Conservation (phyloP, 2,329 filamentous ascomycete species). For the Orbilia blumenaviensis region DNA sequence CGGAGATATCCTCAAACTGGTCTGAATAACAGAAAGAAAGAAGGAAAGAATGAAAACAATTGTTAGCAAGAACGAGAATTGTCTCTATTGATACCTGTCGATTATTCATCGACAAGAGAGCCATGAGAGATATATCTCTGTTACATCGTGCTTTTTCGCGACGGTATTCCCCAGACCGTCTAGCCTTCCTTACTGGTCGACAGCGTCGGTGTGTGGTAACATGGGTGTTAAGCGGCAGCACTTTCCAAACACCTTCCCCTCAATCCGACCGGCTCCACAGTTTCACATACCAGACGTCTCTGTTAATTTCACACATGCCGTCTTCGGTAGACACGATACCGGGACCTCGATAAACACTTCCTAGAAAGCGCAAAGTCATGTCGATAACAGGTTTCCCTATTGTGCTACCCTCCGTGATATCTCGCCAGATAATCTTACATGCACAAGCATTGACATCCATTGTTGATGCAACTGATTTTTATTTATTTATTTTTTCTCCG, state of each 20-base stretch:
- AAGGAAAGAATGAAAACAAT: background rate
- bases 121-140: slow-evolving; percentile 4
- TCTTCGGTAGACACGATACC: slow-evolving; percentile 25
- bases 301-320: slow-evolving; percentile 39
- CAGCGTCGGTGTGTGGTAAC: slow-evolving; percentile 16
- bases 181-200: slow-evolving; percentile 37
- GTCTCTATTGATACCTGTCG: background rate
- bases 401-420: slow-evolving; percentile 30
- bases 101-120: background rate
- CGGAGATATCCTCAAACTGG: slow-evolving; percentile 13
- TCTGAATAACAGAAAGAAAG: slow-evolving; percentile 16
- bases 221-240: slow-evolving; percentile 39
- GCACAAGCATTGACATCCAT: slow-evolving; percentile 12
- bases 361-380: slow-evolving; percentile 21
- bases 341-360: slow-evolving; percentile 28
- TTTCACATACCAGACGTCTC: slow-evolving; percentile 39
- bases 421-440: slow-evolving; percentile 41
- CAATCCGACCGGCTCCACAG: slow-evolving; percentile 33
- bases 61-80: background rate
- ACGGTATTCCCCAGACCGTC: slow-evolving; percentile 42
- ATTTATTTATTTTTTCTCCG: slow-evolving; percentile 11
- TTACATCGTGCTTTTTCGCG: slow-evolving; percentile 28
- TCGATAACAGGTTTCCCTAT: slow-evolving; percentile 24
- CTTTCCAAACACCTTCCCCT: slow-evolving; percentile 45
- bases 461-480: no score